Conservation (phyloP, 768 basidiomycete species). For the Boletus insuetus region DNA sequence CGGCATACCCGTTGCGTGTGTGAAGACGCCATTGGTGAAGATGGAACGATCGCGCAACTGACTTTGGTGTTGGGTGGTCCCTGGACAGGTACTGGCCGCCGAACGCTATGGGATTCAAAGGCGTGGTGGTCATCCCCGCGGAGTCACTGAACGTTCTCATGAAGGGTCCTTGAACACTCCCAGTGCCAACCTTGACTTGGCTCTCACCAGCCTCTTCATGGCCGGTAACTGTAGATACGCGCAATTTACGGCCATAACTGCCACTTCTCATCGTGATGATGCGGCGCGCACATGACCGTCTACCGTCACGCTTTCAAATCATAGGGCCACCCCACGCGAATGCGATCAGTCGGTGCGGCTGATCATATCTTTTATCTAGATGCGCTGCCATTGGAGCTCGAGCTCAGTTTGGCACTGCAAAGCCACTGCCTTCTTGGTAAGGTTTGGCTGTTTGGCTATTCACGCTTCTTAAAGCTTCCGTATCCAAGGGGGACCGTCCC, state of each 20-base stretch:
- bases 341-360: neutral
- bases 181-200: neutral
- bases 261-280: neutral
- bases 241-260: neutral
- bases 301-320: neutral
- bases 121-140: neutral
- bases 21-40: neutral
- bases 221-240: neutral
- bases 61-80: no score
- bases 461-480: constrained; percentile 4
- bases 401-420: constrained; percentile 4
- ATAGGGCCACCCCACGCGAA: neutral
- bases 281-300: neutral
- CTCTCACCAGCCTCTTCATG: neutral
- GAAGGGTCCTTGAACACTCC: neutral
- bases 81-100: neutral
- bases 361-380: constrained; percentile 13
- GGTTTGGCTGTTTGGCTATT: constrained; percentile 3
- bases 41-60: neutral
- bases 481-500: neutral
- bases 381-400: neutral
- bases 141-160: constrained; percentile 1
- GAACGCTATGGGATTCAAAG: neutral
- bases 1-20: neutral
- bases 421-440: constrained; percentile 7